Evolutionary conservation across 257 asterid species (phyloP).

Genomic region (Schizonepeta tenuifolia): DNA sequence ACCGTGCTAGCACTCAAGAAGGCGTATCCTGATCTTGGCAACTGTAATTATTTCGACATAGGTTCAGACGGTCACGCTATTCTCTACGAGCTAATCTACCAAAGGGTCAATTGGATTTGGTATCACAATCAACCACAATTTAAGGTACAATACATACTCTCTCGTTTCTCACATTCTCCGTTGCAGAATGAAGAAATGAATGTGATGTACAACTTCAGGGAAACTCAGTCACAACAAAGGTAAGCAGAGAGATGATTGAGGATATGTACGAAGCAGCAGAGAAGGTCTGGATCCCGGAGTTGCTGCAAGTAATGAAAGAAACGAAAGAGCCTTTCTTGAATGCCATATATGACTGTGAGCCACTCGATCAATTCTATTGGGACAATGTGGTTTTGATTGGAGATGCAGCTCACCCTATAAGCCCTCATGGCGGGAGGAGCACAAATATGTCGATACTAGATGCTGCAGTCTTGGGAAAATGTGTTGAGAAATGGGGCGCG

Average conservation of each 20-base stretch:
- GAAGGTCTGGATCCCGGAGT: slow-evolving; percentile 68
- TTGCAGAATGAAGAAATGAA: neutral
- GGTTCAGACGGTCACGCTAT: slow-evolving; percentile 62
- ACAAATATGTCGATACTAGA: slow-evolving; percentile 85
- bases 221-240: slow-evolving; percentile 71
- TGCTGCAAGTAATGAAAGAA: slow-evolving; percentile 59
- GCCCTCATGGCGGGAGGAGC: slow-evolving; percentile 81
- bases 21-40: slow-evolving; percentile 73
- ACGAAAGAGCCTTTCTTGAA: slow-evolving; percentile 70
- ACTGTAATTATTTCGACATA: slow-evolving; percentile 65
- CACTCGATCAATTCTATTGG: slow-evolving; percentile 57
- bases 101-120: slow-evolving; percentile 85
- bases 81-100: slow-evolving; percentile 61
- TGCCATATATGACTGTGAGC: slow-evolving; percentile 74
- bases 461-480: slow-evolving; percentile 76
- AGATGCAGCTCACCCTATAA: slow-evolving; percentile 86
- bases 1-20: slow-evolving; percentile 59
- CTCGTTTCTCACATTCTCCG: neutral
- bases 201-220: slow-evolving; percentile 48
- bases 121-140: slow-evolving; percentile 67
- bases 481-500: slow-evolving; percentile 62
- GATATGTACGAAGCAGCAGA: slow-evolving; percentile 65
- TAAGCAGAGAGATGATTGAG: slow-evolving; percentile 51
- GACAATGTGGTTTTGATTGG: slow-evolving; percentile 68
- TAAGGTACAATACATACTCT: slow-evolving; percentile 45